phyloP scores from a whole-genome alignment of 2,329 filamentous ascomycete species.

The Diaporthe citri region DNA sequence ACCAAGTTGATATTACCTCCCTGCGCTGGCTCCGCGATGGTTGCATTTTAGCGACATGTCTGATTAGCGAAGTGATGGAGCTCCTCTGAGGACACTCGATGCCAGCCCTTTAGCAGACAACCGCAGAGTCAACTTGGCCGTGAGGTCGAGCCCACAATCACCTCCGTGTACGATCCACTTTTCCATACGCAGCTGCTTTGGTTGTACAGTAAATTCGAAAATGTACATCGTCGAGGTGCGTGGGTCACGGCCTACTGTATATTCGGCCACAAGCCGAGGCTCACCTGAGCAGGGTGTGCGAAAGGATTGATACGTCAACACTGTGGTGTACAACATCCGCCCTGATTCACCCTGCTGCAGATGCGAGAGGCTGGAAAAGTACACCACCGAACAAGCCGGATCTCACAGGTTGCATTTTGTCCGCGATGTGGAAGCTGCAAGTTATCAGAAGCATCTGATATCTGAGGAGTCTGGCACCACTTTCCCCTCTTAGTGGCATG shows the following conservation, averaged over 20 bases:
- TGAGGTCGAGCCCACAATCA: not conserved
- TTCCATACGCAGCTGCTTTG: not conserved
- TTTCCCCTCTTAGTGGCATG: slow-evolving; percentile 38
- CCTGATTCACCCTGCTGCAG: not conserved
- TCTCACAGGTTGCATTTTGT: slow-evolving; percentile 6
- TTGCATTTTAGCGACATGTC: not conserved
- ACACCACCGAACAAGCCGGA: not conserved
- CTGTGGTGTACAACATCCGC: slow-evolving; percentile 17
- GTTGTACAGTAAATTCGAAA: slow-evolving; percentile 8
- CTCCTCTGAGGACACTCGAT: not conserved
- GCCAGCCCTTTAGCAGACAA: not conserved
- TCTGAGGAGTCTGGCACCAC: slow-evolving; percentile 36
- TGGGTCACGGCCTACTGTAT: slow-evolving; percentile 2
- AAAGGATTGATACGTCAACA: slow-evolving; percentile 14
- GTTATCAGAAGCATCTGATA: slow-evolving; percentile 35
- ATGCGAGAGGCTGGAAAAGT: not conserved
- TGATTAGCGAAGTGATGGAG: not conserved
- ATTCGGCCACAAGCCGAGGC: slow-evolving; percentile 37
- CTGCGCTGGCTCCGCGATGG: not conserved
- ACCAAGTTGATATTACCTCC: not conserved
- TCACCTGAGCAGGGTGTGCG: slow-evolving; percentile 9
- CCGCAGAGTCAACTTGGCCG: not conserved
- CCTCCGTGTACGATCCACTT: slow-evolving; percentile 20
- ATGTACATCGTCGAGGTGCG: slow-evolving; percentile 17
- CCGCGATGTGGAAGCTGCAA: slow-evolving; percentile 17